Evolutionary conservation across 116 monocot genomes (phyloP).

Genomic region (Zostera marina): DNA sequence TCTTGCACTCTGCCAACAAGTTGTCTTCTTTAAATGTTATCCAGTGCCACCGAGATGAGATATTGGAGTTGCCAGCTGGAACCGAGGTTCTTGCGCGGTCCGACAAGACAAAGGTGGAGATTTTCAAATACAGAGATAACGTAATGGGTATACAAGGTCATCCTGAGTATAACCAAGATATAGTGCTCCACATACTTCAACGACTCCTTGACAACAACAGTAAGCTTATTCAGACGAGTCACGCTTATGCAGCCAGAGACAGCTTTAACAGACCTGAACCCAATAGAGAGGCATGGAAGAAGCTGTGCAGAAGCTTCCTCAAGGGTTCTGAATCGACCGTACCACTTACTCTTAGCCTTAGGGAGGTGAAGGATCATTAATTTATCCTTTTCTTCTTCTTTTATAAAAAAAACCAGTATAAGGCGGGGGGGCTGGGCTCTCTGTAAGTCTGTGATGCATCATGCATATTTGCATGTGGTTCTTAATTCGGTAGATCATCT

Average conservation of each 20-base stretch:
- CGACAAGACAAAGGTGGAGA: constrained; percentile 61
- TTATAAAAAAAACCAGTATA: no score
- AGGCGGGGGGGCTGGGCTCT: no score
- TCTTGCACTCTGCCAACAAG: constrained; percentile 15
- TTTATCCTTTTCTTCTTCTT: no score
- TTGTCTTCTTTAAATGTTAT: constrained; percentile 35
- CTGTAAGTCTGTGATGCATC: no score
- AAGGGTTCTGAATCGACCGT: constrained; percentile 5
- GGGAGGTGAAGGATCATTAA: no score
- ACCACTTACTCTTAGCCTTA: no score
- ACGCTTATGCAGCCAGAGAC: constrained; percentile 17
- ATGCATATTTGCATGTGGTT: no score
- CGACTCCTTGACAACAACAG: constrained; percentile 25
- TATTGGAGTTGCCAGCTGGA: constrained; percentile 43
- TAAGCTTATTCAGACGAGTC: constrained; percentile 36
- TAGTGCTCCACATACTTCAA: constrained; percentile 39
- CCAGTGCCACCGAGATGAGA: constrained; percentile 72
- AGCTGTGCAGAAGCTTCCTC: constrained; percentile 37
- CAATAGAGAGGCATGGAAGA: constrained; percentile 26
- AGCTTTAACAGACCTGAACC: constrained; percentile 16
- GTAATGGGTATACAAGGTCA: constrained; percentile 84
- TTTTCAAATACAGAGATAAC: constrained; percentile 46
- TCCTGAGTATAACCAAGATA: constrained; percentile 73
- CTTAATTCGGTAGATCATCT: no score
- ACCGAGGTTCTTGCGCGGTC: constrained; percentile 57